Evolutionary conservation across 257 asterid species (phyloP), one percentile per base, ranked within the genome.

Genomic region (Cruciata laevipes): DNA sequence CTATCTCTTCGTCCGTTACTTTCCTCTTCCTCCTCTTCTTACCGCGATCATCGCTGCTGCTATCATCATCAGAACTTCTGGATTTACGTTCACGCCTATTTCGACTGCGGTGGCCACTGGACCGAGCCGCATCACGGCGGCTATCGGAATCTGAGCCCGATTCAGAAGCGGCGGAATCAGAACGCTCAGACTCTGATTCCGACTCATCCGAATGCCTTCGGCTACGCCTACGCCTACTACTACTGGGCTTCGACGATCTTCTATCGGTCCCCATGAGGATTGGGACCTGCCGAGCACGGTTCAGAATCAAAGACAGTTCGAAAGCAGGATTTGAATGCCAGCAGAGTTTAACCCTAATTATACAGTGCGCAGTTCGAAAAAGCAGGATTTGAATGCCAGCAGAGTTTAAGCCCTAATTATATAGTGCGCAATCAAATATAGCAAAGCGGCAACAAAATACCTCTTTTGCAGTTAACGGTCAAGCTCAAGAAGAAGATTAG

Each of bases 1-100:
- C 71, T 24, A 89, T 83, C 9, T 89, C 88, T 33, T 86, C 96
- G 33, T 90, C 90, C 1, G 90, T 73, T 27, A 88, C 65, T 76
- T 86, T 86, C 76, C 80, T 80, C 75, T 74, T 60, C 42, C 21
- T 83, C 73, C 68, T 76, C 63, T 74, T 71, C 52, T 21, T 53
- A n/a, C 68, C 71, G 3, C 40, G 58, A 20, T 32, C 73, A 20
- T 71, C 74, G 31, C 67, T 71, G 17, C 57, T 61, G 40, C 76
- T 74, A 16, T 79, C 71, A 16, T 79, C 71, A 70, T 73, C 70
- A 49, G 78, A 71, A 32, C 62, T 71, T 24, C 66, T 35, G 20
- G 69, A 49, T 24, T 62, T 63, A 6, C 56, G 77, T 42, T 74
- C 56, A 5, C 59, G 59, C 6, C 60, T 12, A 18, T 78, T 72